A percentile compares a stretch with the other conserved stretches of the same genome.
Evolutionary conservation across 345 rosid species (phyloP).

Genomic region (Pelargonium nanum): DNA sequence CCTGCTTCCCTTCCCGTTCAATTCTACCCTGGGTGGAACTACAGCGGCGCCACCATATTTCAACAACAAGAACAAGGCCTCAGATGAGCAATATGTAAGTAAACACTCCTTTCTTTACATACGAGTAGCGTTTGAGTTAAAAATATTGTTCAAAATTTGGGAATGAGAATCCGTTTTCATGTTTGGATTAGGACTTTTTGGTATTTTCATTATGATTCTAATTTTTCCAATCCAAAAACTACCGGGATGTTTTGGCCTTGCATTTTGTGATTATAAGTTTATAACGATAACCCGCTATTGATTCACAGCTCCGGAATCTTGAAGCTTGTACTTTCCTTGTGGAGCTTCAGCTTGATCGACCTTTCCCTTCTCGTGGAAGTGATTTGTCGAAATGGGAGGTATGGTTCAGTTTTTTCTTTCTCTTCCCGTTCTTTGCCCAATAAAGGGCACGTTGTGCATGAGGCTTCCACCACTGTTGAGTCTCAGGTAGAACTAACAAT

Average conservation of each 20-base stretch:
- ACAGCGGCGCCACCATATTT: conserved; percentile 80
- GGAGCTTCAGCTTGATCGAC: conserved; percentile 81
- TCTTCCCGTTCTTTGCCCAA: too few species aligned
- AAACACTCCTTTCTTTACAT: background rate
- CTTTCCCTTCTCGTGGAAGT: conserved; percentile 59
- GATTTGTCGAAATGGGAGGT: conserved; percentile 95
- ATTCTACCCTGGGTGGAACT: conserved; percentile 79
- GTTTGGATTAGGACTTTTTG: too few species aligned
- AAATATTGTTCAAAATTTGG: too few species aligned
- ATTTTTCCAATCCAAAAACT: too few species aligned
- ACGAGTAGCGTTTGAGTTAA: too few species aligned
- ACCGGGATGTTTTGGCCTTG: too few species aligned
- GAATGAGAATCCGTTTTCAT: too few species aligned
- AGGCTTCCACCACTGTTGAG: too few species aligned
- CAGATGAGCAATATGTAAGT: conserved; percentile 70
- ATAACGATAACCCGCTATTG: conserved; percentile 5
- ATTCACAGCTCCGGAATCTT: conserved; percentile 52
- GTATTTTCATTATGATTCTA: too few species aligned
- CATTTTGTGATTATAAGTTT: background rate
- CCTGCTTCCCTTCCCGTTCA: conserved; percentile 87
- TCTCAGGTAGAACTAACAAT: too few species aligned
- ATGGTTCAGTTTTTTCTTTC: conserved; percentile 5
- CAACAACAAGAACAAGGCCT: conserved; percentile 83
- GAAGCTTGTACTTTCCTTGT: conserved; percentile 69
- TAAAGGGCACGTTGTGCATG: too few species aligned